Conservation (phyloP, 1,284 basidiomycete species). For the Cystobasidium pallidum region DNA sequence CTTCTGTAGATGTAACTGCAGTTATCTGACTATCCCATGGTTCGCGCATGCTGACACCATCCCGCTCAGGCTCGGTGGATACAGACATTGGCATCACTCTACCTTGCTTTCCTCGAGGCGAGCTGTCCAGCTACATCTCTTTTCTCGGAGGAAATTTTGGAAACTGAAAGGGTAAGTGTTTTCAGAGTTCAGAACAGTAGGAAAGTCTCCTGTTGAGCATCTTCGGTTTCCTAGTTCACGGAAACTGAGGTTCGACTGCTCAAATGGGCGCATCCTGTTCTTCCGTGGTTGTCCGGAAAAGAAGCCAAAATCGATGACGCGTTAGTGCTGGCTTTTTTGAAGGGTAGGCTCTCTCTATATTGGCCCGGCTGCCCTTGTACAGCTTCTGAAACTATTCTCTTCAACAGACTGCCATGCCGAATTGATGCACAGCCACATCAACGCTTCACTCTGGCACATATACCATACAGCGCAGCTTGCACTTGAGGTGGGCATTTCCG, state of each 20-base stretch:
- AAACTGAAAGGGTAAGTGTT: not conserved
- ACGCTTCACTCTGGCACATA: constrained; percentile 61
- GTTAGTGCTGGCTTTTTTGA: constrained; percentile 66
- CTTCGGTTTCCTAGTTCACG: not conserved
- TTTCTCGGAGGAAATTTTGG: not conserved
- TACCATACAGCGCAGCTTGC: constrained; percentile 71
- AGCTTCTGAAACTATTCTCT: constrained; percentile 34
- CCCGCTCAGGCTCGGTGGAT: not conserved
- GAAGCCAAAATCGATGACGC: constrained; percentile 48
- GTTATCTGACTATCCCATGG: not conserved
- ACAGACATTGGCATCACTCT: not conserved
- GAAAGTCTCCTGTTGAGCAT: not conserved
- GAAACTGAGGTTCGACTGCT: constrained; percentile 10
- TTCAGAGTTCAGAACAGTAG: not conserved
- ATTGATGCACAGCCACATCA: constrained; percentile 45
- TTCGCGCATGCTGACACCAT: not conserved
- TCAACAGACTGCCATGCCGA: constrained; percentile 45
- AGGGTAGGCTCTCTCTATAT: constrained; percentile 59
- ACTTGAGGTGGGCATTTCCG: constrained; percentile 65
- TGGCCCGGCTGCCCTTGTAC: constrained; percentile 46
- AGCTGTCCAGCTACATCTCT: not conserved
- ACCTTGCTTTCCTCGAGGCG: constrained; percentile 1
- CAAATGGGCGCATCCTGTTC: constrained; percentile 1
- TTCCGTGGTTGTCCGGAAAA: constrained; percentile 69
- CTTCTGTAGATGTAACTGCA: not conserved